Percentiles rank a stretch among this genome's conserved stretches.
phyloP scores from a whole-genome alignment of 2,329 filamentous ascomycete genomes.

The Aspergillus pseudoglaucus region DNA sequence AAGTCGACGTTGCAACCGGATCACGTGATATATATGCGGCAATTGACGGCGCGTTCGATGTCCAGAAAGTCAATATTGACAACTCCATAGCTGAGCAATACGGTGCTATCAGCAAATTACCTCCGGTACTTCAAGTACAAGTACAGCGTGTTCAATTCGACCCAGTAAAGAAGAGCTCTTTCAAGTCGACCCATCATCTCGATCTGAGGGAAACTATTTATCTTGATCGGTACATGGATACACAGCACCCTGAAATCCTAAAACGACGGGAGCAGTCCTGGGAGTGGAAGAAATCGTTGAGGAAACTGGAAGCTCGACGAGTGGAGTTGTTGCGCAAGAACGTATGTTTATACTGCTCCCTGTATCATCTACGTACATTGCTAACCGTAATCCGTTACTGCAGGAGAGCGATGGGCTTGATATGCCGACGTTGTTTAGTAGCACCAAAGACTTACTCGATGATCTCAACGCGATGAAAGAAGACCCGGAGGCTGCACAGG shows the following conservation, averaged over 20 bases:
- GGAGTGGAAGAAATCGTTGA: constrained; percentile 63
- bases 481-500: constrained; percentile 21
- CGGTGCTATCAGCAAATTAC: constrained; percentile 66
- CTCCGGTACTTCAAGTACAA: constrained; percentile 81
- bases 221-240: constrained; percentile 77
- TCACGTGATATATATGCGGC: constrained; percentile 71
- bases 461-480: constrained; percentile 36
- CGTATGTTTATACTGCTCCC: constrained; percentile 13
- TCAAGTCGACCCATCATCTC: constrained; percentile 72
- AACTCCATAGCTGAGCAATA: constrained; percentile 56
- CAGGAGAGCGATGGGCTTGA: constrained; percentile 21
- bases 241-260: constrained; percentile 55
- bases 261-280: constrained; percentile 63
- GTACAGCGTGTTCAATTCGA: constrained; percentile 77
- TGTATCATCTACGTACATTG: background rate
- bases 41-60: constrained; percentile 78
- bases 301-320: constrained; percentile 46
- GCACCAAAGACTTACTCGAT: constrained; percentile 38
- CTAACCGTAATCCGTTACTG: constrained; percentile 1
- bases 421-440: constrained; percentile 25
- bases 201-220: constrained; percentile 75
- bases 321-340: constrained; percentile 35
- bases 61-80: constrained; percentile 64
- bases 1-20: constrained; percentile 52
- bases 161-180: constrained; percentile 50